Conservation (phyloP, 768 basidiomycete genomes). For the Amanita molliuscula region DNA sequence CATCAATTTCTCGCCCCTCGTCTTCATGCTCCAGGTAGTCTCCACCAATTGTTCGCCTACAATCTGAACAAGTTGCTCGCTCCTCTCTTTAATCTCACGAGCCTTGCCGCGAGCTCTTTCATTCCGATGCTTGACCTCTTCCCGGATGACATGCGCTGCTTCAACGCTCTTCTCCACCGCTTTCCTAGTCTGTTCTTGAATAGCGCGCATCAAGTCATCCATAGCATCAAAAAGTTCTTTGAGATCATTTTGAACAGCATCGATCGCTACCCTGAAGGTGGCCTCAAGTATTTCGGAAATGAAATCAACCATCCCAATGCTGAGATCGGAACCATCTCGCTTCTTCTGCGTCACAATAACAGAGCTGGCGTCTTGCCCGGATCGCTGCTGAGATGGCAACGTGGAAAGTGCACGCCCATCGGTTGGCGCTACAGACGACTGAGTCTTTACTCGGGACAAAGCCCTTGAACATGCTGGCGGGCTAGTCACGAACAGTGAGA, state of each 20-base stretch:
- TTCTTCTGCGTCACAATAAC: slow-evolving; percentile 12
- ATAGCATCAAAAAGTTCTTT: slow-evolving; percentile 49
- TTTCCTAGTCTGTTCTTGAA: slow-evolving; percentile 36
- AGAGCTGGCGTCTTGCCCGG: slow-evolving; percentile 15
- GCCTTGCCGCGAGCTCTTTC: slow-evolving; percentile 43
- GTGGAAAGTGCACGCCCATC: slow-evolving; percentile 15
- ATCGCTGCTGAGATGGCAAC: slow-evolving; percentile 7
- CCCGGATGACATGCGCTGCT: slow-evolving; percentile 32
- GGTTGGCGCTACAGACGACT: slow-evolving; percentile 13
- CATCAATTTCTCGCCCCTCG: slow-evolving; percentile 36
- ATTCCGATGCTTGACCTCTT: slow-evolving; percentile 37
- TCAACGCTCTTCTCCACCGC: slow-evolving; percentile 39
- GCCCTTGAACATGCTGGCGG: slow-evolving; percentile 12
- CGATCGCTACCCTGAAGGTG: slow-evolving; percentile 31
- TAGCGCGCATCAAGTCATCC: slow-evolving; percentile 42
- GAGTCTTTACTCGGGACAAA: slow-evolving; percentile 9
- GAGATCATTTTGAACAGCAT: slow-evolving; percentile 40
- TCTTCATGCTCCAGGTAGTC: slow-evolving; percentile 19
- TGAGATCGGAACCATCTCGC: slow-evolving; percentile 18
- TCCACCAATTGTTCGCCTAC: slow-evolving; percentile 22
- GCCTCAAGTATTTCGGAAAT: slow-evolving; percentile 39
- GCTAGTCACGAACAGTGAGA: slow-evolving; percentile 10
- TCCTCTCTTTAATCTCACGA: slow-evolving; percentile 38
- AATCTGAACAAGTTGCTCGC: slow-evolving; percentile 32
- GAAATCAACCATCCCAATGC: slow-evolving; percentile 31